phyloP scores from a whole-genome alignment of 345 rosid genomes.

The Salix exigua region DNA sequence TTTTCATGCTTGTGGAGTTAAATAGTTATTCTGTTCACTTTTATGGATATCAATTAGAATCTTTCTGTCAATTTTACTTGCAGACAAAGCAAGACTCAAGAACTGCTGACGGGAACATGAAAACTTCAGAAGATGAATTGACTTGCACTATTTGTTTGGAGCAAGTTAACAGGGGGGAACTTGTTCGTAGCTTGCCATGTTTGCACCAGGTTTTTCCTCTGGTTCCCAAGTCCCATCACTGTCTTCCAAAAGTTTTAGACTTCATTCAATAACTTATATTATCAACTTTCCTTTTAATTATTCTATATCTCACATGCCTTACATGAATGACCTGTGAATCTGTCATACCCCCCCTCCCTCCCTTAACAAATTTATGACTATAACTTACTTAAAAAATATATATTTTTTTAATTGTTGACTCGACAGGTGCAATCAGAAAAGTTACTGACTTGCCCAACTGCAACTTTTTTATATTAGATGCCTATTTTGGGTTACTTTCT shows the following conservation, averaged over 20 bases:
- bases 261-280: not conserved
- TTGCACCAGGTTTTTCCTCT: conserved; percentile 55
- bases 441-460: not conserved
- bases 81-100: conserved; percentile 45
- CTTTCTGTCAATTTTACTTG: not conserved
- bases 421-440: not conserved
- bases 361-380: no score
- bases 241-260: no score
- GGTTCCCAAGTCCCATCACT: no score
- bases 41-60: not conserved
- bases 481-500: no score
- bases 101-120: conserved; percentile 32
- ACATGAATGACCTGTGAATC: no score
- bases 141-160: conserved; percentile 74
- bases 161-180: conserved; percentile 60
- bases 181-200: conserved; percentile 70
- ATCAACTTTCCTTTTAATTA: not conserved
- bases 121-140: conserved; percentile 50
- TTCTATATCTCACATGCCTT: not conserved
- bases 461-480: no score
- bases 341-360: no score
- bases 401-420: not conserved
- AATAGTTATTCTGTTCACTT: not conserved
- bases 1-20: not conserved
- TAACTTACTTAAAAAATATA: no score